Conservation (phyloP, 2,329 filamentous ascomycete genomes). For the Cercospora brassicicola region DNA sequence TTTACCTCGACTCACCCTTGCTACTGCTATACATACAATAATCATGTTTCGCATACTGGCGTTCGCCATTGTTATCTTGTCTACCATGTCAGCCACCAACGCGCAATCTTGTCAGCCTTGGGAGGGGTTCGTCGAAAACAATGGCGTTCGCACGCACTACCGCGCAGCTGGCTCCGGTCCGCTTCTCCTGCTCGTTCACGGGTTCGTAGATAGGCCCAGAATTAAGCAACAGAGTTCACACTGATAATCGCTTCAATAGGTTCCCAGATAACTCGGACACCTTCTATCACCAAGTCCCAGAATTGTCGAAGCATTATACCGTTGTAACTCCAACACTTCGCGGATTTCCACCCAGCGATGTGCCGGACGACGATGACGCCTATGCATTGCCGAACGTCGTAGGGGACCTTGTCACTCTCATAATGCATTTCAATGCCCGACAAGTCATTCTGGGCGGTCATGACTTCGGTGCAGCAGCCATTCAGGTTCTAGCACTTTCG, state of each 20-base stretch:
- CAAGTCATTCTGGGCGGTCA: not conserved
- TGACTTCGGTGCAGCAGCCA: not conserved
- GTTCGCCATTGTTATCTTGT: not conserved
- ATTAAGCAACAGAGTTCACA: too few relatives aligned
- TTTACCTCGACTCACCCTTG: not conserved
- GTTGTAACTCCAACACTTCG: constrained; percentile 7
- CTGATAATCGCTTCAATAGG: not conserved
- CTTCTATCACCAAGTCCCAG: constrained; percentile 4
- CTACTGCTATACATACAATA: not conserved
- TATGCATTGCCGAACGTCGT: not conserved
- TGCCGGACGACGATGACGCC: not conserved
- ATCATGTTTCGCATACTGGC: not conserved
- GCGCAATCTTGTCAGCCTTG: not conserved
- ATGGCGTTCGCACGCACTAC: constrained; percentile 9
- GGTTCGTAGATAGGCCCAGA: not conserved
- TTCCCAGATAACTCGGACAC: constrained; percentile 1
- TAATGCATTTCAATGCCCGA: not conserved
- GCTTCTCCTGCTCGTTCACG: constrained; percentile 5
- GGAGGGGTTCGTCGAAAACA: constrained; percentile 13
- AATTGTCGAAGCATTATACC: constrained; percentile 9
- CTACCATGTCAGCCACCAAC: not conserved
- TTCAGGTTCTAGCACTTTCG: not conserved
- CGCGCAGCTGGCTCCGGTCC: constrained; percentile 6
- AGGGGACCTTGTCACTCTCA: constrained; percentile 2
- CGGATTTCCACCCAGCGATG: constrained; percentile 1